Conservation (phyloP, 345 rosid species). For the Rhodamnia argentea region DNA sequence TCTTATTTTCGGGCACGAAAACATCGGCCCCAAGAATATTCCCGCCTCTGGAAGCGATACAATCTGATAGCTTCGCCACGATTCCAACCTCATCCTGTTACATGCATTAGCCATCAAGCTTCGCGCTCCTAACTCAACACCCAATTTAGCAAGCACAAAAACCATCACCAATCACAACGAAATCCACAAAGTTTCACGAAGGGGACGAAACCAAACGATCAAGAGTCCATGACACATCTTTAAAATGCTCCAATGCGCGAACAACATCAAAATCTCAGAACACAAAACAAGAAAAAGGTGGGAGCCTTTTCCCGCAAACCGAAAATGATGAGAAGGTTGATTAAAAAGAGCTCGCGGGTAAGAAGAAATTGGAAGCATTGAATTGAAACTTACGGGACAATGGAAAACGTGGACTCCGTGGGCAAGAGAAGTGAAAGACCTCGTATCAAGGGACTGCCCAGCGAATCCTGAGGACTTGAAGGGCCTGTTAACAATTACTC, state of each 20-base stretch:
- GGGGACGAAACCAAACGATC: background rate
- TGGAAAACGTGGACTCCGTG: slow-evolving; percentile 92
- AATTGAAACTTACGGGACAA: slow-evolving; percentile 51
- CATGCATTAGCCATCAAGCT: background rate
- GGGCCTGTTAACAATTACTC: slow-evolving; percentile 37
- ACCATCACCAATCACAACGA: background rate
- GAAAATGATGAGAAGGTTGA: background rate
- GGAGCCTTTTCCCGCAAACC: background rate
- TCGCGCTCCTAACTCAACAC: background rate
- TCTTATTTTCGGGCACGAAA: slow-evolving; percentile 70
- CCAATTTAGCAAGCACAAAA: background rate
- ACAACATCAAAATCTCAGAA: background rate
- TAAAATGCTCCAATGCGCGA: background rate
- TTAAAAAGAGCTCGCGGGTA: background rate
- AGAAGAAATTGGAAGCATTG: background rate
- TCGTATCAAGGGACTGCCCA: slow-evolving; percentile 33
- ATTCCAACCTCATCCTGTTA: slow-evolving; percentile 77
- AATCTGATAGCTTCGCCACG: slow-evolving; percentile 82
- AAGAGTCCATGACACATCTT: background rate
- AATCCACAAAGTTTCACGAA: background rate
- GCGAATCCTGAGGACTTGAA: slow-evolving; percentile 27
- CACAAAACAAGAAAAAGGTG: background rate
- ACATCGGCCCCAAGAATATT: slow-evolving; percentile 90
- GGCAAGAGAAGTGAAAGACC: slow-evolving; percentile 34
- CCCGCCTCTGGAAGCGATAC: slow-evolving; percentile 89